phyloP scores from a whole-genome alignment of 1,139 yeast species.

The Debaryomyces robertsiae region DNA sequence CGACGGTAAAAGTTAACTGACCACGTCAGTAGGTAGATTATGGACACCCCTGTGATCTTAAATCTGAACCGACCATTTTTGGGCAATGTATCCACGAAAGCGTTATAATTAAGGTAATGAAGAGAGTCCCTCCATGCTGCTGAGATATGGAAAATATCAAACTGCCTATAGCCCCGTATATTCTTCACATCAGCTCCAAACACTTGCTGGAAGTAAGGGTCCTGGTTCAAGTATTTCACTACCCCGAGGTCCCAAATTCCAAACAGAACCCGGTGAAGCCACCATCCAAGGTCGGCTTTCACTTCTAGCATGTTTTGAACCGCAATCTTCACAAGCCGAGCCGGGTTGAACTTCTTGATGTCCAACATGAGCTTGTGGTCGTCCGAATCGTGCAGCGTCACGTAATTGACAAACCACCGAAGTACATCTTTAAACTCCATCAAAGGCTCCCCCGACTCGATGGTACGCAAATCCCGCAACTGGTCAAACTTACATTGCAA shows the following conservation, averaged over 20 bases:
- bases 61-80: slow-evolving; percentile 24
- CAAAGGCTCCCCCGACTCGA: slow-evolving; percentile 57
- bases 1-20: slow-evolving; percentile 35
- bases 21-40: slow-evolving; percentile 46
- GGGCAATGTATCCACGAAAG: slow-evolving; percentile 32
- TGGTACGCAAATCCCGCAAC: slow-evolving; percentile 57
- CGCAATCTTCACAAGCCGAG: slow-evolving; percentile 55
- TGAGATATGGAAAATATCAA: slow-evolving; percentile 43
- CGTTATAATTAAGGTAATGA: slow-evolving; percentile 39
- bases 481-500: slow-evolving; percentile 41
- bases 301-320: slow-evolving; percentile 51
- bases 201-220: slow-evolving; percentile 34
- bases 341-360: slow-evolving; percentile 71
- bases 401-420: slow-evolving; percentile 54
- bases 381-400: slow-evolving; percentile 20
- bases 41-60: slow-evolving; percentile 41
- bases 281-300: slow-evolving; percentile 55
- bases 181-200: slow-evolving; percentile 19
- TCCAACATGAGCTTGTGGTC: slow-evolving; percentile 68
- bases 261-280: slow-evolving; percentile 70
- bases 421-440: slow-evolving; percentile 64
- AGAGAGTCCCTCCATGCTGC: slow-evolving; percentile 38
- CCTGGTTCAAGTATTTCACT: slow-evolving; percentile 54
- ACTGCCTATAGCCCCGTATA: slow-evolving; percentile 25
- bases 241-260: slow-evolving; percentile 83